phyloP scores from a whole-genome alignment of 176 grass and related monocot species.

The Metroxylon sagu region DNA sequence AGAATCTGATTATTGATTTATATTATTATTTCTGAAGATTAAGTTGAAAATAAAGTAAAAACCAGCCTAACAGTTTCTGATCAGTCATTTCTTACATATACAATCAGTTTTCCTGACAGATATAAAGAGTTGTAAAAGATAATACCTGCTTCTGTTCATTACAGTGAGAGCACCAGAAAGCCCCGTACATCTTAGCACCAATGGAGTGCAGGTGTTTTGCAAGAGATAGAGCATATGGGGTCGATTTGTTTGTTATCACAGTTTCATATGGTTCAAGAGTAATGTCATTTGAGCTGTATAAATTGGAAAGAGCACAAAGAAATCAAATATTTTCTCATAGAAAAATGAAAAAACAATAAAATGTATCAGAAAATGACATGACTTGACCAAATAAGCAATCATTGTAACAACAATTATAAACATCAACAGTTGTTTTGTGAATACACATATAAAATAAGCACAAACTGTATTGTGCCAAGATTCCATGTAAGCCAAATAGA shows the following conservation, averaged over 20 bases:
- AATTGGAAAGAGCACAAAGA: constrained; percentile 13
- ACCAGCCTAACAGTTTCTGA: no score
- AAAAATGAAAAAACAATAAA: constrained; percentile 1
- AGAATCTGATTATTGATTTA: no score
- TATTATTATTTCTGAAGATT: no score
- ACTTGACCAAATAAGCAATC: no score
- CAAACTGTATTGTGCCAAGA: no score
- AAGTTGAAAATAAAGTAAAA: no score
- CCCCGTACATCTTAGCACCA: constrained; percentile 97
- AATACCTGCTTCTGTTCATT: constrained; percentile 90
- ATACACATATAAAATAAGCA: no score
- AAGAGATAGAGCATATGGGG: constrained; percentile 66
- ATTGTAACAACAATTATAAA: no score
- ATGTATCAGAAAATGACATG: no score
- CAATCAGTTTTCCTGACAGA: neutral
- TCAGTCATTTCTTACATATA: no score
- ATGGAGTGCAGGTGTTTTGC: constrained; percentile 73
- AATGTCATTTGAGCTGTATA: constrained; percentile 58
- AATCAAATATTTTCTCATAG: neutral
- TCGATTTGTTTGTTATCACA: constrained; percentile 64
- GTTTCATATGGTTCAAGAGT: constrained; percentile 76
- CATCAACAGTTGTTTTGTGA: no score
- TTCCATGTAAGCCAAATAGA: no score
- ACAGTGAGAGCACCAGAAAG: constrained; percentile 99
- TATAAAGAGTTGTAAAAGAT: constrained; percentile 4